Base-by-base conservation (phyloP, 73 alveolate species). In the Paramecium sexaurelia region DNA sequence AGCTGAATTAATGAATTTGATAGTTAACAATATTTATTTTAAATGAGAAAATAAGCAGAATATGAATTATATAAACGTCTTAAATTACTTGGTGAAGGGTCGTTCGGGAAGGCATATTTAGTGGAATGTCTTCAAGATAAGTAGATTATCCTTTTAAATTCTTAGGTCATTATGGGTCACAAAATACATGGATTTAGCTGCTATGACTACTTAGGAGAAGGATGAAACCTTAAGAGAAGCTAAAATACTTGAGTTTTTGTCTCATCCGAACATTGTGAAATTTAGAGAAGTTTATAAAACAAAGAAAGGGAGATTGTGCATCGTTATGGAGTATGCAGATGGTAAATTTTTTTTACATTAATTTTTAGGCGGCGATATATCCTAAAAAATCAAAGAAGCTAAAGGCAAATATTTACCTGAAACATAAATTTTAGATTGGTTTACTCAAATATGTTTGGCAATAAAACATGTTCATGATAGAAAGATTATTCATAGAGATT, bases 401-500 rank as follows among this genome's bases (percentile, higher is more conserved):
- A 43, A 91, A 51, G 95, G 96, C 55, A 45, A 83, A 24, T 87
- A 86, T 20, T 92, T 97, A 13, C 47, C 98, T 6, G 99, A 98
- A 85, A 93, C 87, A 22, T 92, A 98, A 92, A 95, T 98, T 4
- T 84, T 98, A 68, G 98, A 96, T 89, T 93, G 94, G 92, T 95
- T 98, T 82, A 93, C 96, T 17, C 95, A 98, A 92, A 97, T 98
- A 17, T 97, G 99, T 91, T 95, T 96, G 26, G 99, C 99, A 0
- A 68, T 98, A 24, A 97, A 97, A 92, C 99, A 98, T 85, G 87
- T 96, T 2, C 99, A 98, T 92, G 99, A 98, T 78, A 92, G 99
- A 40, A 98, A 97, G 85, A 96, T 98, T 22, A 89, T 98, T 67
- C 99, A 98, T 94, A 75, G 99, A 69, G 99, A 98, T 92, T 87